phyloP scores from a whole-genome alignment of 2,329 filamentous ascomycete genomes.

The Arthroderma sp. region DNA sequence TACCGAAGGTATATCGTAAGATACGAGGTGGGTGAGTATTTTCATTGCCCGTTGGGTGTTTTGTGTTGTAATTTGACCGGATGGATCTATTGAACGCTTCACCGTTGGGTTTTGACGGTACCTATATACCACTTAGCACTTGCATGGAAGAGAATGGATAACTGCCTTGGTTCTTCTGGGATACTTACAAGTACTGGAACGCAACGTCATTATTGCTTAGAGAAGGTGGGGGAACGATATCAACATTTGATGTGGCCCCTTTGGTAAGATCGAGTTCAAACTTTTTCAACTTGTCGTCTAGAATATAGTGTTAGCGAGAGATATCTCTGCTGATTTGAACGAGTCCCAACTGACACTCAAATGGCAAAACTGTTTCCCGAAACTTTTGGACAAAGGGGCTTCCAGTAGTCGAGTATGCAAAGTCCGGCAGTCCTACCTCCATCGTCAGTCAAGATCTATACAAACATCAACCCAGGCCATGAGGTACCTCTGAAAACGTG shows the following conservation, averaged over 20 bases:
- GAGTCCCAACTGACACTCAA: conserved; percentile 46
- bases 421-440: conserved; percentile 58
- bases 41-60: conserved; percentile 47
- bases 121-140: conserved; percentile 31
- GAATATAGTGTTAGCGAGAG: not conserved
- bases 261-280: conserved; percentile 57
- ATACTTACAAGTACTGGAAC: conserved; percentile 47
- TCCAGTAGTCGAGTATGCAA: conserved; percentile 62
- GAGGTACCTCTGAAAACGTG: conserved; percentile 66
- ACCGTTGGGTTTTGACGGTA: conserved; percentile 81
- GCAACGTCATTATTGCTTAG: conserved; percentile 63
- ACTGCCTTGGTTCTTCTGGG: not conserved
- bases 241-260: conserved; percentile 47
- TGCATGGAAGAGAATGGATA: conserved; percentile 15
- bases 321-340: not conserved
- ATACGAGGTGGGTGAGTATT: conserved; percentile 47
- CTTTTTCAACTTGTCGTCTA: conserved; percentile 47
- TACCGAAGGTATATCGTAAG: conserved; percentile 50
- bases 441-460: not conserved
- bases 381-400: conserved; percentile 61
- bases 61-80: conserved; percentile 48
- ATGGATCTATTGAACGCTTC: conserved; percentile 46
- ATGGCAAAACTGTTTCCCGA: conserved; percentile 56
- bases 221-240: conserved; percentile 68
- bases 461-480: not conserved